Conservation (phyloP, 2,329 filamentous ascomycete genomes). For the Trichoderma pleuroti region DNA sequence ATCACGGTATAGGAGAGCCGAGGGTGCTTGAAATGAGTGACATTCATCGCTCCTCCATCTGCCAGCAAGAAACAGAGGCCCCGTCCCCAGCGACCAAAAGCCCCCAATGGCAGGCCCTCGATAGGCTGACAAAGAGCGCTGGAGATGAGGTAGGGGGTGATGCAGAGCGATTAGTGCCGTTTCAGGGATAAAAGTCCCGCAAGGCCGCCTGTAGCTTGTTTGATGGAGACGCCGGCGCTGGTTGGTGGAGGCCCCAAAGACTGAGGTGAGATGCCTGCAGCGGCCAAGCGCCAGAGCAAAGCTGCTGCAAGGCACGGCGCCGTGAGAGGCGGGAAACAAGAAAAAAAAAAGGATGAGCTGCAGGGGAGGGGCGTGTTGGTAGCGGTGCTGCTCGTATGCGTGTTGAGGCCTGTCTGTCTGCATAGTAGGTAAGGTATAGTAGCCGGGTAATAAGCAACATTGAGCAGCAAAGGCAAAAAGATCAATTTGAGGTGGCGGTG, state of each 20-base stretch:
- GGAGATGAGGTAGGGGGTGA: constrained; percentile 16
- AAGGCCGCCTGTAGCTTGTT: constrained; percentile 16
- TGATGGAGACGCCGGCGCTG: constrained; percentile 12
- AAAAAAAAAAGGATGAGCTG: background rate
- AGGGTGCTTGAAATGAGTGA: constrained; percentile 7
- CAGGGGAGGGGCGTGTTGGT: background rate
- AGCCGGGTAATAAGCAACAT: background rate
- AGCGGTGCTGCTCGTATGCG: background rate
- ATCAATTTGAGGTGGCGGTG: too few species aligned
- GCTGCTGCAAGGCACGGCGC: constrained; percentile 16
- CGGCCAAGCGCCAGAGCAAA: background rate
- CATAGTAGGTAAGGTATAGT: too few species aligned
- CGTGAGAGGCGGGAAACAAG: background rate
- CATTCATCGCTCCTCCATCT: background rate
- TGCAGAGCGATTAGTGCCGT: constrained; percentile 15
- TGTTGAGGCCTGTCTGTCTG: background rate
- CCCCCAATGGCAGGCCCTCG: background rate
- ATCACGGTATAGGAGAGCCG: background rate
- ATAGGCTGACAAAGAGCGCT: constrained; percentile 14
- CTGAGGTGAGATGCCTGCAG: background rate
- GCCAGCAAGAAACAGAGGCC: background rate
- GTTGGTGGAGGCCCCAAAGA: constrained; percentile 2
- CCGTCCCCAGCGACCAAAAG: background rate
- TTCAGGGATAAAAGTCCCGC: constrained; percentile 18
- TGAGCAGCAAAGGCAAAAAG: too few species aligned